Conservation (phyloP, 2,329 filamentous ascomycete genomes). For the Rhinocladiella mackenziei region DNA sequence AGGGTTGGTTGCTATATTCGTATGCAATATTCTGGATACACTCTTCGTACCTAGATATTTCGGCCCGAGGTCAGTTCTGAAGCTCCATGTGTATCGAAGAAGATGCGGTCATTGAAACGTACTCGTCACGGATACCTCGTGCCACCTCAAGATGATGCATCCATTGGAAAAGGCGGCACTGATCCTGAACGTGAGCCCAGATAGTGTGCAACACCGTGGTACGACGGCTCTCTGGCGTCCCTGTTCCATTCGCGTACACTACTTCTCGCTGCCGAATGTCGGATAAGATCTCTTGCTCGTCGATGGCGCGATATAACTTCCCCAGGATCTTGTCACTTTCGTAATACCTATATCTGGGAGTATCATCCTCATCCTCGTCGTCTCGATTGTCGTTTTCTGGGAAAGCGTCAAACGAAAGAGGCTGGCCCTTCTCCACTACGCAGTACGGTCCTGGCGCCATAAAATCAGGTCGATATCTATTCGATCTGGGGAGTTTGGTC, state of each 20-base stretch:
- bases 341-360: constrained; percentile 54
- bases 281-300: constrained; percentile 67
- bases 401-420: constrained; percentile 38
- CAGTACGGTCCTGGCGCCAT: constrained; percentile 44
- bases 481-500: constrained; percentile 41
- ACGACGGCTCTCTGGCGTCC: not conserved
- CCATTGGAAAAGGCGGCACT: constrained; percentile 20
- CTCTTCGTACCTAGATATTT: constrained; percentile 49
- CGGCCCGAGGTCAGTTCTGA: not conserved
- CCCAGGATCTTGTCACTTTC: constrained; percentile 65
- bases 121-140: constrained; percentile 19
- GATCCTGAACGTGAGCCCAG: constrained; percentile 24
- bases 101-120: not conserved
- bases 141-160: constrained; percentile 23
- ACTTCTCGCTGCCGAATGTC: constrained; percentile 42
- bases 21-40: constrained; percentile 49
- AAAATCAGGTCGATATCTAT: constrained; percentile 48
- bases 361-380: constrained; percentile 40
- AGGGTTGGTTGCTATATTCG: constrained; percentile 41
- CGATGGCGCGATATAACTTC: constrained; percentile 64
- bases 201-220: constrained; percentile 29
- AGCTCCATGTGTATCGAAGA: too few relatives aligned
- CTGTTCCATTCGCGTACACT: constrained; percentile 1
- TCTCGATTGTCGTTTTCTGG: constrained; percentile 45
- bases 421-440: constrained; percentile 38